Percentiles rank a stretch among this genome's conserved stretches.
phyloP scores from a whole-genome alignment of 139 green algal genomes.

The Asterochloris erici region DNA sequence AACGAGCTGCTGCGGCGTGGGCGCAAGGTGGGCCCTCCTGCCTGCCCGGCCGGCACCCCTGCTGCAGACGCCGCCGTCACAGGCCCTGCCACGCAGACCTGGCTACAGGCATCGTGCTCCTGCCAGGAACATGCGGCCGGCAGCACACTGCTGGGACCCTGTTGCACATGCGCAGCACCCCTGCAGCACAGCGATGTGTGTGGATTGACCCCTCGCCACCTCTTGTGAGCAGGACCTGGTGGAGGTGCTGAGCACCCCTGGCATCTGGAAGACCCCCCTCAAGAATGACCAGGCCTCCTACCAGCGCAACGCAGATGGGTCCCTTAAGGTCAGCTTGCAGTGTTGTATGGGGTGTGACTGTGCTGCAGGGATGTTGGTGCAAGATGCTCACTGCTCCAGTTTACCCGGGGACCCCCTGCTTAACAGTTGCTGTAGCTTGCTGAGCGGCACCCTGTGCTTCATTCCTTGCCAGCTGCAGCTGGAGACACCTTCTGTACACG shows the following conservation, averaged over 20 bases:
- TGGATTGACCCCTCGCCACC: too few species aligned
- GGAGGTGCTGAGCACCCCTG: not conserved
- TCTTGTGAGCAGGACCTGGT: constrained; percentile 11
- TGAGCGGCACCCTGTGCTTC: not conserved
- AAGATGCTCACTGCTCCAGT: not conserved
- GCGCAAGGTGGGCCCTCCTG: constrained; percentile 8
- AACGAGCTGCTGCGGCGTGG: constrained; percentile 33
- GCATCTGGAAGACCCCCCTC: not conserved
- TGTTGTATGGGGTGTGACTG: not conserved
- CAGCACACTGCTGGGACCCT: too few species aligned
- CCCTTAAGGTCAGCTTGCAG: not conserved
- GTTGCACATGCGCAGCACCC: too few species aligned
- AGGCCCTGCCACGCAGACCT: not conserved
- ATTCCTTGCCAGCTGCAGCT: not conserved
- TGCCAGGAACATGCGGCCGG: not conserved
- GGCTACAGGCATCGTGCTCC: not conserved
- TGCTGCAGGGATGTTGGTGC: not conserved
- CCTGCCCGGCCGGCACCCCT: not conserved
- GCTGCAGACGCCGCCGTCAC: not conserved
- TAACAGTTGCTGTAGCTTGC: not conserved
- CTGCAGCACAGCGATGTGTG: too few species aligned
- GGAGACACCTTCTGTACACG: not conserved
- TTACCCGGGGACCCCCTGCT: not conserved
- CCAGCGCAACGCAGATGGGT: constrained; percentile 9
- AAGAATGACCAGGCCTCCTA: constrained; percentile 11